phyloP scores from a whole-genome alignment of 2,329 filamentous ascomycete species.

The Sarocladium kiliense region DNA sequence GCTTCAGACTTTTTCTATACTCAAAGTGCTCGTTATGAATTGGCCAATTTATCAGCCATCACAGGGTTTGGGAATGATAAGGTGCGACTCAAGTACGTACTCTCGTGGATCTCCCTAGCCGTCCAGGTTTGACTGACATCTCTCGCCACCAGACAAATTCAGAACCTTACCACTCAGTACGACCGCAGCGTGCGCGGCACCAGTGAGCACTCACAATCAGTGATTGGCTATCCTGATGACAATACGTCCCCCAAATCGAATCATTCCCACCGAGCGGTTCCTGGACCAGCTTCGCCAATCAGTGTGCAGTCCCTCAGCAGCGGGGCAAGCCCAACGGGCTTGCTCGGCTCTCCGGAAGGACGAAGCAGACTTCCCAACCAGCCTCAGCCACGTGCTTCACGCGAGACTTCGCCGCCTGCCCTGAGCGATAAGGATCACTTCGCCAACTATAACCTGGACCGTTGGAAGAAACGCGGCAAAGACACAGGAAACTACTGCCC shows the following conservation, averaged over 20 bases:
- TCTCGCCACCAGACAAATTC: background rate
- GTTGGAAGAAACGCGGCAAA: slow-evolving; percentile 33
- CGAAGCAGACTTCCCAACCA: background rate
- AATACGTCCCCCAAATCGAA: background rate
- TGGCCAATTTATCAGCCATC: background rate
- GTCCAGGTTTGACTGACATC: background rate
- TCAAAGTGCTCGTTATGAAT: background rate
- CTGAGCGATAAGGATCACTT: background rate
- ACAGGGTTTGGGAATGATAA: background rate
- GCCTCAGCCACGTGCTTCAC: slow-evolving; percentile 6
- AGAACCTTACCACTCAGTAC: background rate
- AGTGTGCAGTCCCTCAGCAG: background rate
- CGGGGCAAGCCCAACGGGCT: background rate
- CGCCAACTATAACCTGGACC: slow-evolving; percentile 30
- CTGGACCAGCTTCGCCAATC: background rate
- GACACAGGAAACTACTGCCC: slow-evolving; percentile 31
- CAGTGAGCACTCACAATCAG: background rate
- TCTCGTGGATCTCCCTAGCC: background rate
- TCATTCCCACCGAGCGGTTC: background rate
- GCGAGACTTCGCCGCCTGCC: slow-evolving; percentile 9
- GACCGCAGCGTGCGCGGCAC: background rate
- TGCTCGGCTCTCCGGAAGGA: background rate
- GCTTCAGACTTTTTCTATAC: background rate
- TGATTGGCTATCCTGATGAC: background rate
- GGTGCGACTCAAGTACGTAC: background rate